These are phyloP conservation scores for Alternaria conjuncta DNA, from an alignment of 2,329 filamentous ascomycete genomes.

Conservation along the genomic window DNA sequence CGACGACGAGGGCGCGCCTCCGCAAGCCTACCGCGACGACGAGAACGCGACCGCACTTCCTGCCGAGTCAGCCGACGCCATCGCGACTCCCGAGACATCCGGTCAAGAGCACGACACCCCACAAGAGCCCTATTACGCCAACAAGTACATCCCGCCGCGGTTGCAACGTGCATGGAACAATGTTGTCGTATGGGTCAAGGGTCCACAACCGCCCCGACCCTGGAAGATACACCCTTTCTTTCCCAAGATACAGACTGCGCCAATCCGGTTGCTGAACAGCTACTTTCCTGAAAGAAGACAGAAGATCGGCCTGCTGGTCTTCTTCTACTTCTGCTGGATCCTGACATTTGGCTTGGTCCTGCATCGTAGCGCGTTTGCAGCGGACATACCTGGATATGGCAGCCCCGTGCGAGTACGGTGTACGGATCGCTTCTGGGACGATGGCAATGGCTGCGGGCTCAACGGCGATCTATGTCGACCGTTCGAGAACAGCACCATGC, in stretches of 20 bases:
- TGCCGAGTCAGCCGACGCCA: slow-evolving; percentile 34
- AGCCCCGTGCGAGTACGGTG: slow-evolving; percentile 70
- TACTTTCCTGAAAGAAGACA: slow-evolving; percentile 67
- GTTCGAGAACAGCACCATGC: slow-evolving; percentile 71
- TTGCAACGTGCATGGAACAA: slow-evolving; percentile 52
- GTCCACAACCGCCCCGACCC: slow-evolving; percentile 56
- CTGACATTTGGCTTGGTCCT: slow-evolving; percentile 73
- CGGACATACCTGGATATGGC: slow-evolving; percentile 72
- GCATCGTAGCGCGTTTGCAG: slow-evolving; percentile 64
- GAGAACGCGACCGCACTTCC: slow-evolving; percentile 35
- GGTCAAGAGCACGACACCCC: slow-evolving; percentile 30
- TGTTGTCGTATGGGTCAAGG: slow-evolving; percentile 55
- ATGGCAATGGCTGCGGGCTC: slow-evolving; percentile 74
- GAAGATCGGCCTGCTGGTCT: slow-evolving; percentile 63
- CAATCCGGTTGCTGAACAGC: slow-evolving; percentile 67
- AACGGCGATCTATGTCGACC: slow-evolving; percentile 78
- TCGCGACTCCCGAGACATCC: slow-evolving; percentile 42
- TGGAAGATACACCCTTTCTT: slow-evolving; percentile 63
- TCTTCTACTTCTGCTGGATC: slow-evolving; percentile 71
- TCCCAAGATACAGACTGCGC: slow-evolving; percentile 70
- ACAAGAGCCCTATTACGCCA: slow-evolving; percentile 29
- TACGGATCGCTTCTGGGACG: slow-evolving; percentile 69
- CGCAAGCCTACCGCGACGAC: slow-evolving; percentile 37
- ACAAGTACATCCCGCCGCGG: slow-evolving; percentile 60
- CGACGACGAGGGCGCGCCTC: slow-evolving; percentile 37